Conservation (phyloP, 495 filamentous ascomycete genomes). For the Xanthoparmelia taractica region DNA sequence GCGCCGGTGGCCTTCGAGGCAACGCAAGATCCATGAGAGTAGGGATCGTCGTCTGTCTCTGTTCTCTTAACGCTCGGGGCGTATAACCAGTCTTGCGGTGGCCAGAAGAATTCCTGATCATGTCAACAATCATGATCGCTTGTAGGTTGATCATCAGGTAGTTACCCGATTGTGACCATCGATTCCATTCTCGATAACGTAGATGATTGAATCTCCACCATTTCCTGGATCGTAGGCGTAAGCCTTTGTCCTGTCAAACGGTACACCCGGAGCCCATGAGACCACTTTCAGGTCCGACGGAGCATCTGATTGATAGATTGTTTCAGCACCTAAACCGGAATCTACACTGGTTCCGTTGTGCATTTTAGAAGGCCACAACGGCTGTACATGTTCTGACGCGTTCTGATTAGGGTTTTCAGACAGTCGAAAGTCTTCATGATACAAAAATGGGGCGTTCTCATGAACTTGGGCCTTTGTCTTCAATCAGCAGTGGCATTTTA, state of each 20-base stretch:
- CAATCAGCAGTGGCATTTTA: too few relatives aligned
- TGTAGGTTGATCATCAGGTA: not conserved
- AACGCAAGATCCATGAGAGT: slow-evolving; percentile 11
- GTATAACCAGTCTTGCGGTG: slow-evolving; percentile 9
- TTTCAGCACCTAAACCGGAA: not conserved
- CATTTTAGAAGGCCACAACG: not conserved
- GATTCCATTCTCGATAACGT: slow-evolving; percentile 16
- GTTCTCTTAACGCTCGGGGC: slow-evolving; percentile 1
- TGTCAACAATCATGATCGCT: not conserved
- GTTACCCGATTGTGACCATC: slow-evolving; percentile 5
- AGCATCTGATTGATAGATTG: slow-evolving; percentile 11
- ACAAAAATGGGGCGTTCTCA: not conserved
- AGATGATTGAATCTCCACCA: slow-evolving; percentile 5
- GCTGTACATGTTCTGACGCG: not conserved
- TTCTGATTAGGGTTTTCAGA: not conserved
- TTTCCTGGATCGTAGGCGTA: slow-evolving; percentile 6
- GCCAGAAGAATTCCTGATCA: slow-evolving; percentile 12
- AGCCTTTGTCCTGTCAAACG: not conserved
- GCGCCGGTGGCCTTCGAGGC: slow-evolving; percentile 13
- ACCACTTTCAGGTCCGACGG: slow-evolving; percentile 16
- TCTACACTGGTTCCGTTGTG: not conserved
- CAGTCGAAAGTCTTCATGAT: not conserved
- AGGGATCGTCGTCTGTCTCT: slow-evolving; percentile 4
- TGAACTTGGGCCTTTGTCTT: not conserved
- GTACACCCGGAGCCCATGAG: slow-evolving; percentile 5